Evolutionary conservation across 768 basidiomycete species (phyloP).

Genomic region (Termitomyces bulborhizus): DNA sequence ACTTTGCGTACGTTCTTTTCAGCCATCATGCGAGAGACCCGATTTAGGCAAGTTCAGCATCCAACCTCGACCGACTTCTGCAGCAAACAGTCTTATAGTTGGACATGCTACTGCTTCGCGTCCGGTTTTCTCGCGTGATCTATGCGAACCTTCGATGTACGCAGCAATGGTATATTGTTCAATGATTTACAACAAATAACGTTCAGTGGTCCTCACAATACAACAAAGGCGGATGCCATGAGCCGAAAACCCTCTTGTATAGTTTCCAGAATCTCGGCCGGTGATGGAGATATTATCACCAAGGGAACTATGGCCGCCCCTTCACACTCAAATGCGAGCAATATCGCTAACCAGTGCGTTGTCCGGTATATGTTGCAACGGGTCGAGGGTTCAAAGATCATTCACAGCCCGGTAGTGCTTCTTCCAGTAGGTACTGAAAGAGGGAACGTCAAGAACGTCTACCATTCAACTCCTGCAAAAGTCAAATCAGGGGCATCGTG

Average conservation of each 20-base stretch:
- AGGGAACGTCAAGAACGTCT: background rate
- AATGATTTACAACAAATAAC: background rate
- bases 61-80: background rate
- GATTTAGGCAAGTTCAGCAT: background rate
- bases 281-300: background rate
- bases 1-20: background rate
- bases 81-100: background rate
- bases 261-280: background rate
- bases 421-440: background rate
- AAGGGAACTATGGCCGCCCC: background rate
- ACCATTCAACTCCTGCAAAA: background rate
- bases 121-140: background rate
- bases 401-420: background rate
- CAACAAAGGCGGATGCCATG: background rate
- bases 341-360: background rate
- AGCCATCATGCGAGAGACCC: background rate
- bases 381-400: background rate
- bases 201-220: background rate
- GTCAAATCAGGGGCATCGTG: background rate
- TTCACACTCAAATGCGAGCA: background rate
- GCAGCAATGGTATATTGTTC: background rate
- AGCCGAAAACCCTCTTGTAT: background rate
- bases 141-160: background rate
- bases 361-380: background rate
- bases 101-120: background rate